Conservation (phyloP, 495 filamentous ascomycete genomes). For the Penicillium steckii region DNA sequence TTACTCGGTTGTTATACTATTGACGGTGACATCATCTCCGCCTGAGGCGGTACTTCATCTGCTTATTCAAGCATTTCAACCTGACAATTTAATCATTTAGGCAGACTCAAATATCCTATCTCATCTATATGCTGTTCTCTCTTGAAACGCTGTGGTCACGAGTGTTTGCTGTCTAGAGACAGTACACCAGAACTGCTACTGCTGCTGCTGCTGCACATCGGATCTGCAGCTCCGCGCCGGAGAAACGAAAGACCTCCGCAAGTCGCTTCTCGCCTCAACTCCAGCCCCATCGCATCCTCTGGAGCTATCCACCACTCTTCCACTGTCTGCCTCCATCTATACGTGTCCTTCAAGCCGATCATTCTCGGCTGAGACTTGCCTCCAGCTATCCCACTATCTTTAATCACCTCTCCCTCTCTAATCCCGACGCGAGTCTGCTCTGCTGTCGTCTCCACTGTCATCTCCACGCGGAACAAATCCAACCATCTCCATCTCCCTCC, state of each 20-base stretch:
- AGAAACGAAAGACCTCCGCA: conserved; percentile 31
- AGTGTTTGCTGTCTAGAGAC: no score
- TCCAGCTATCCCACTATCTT: not conserved
- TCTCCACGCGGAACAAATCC: no score
- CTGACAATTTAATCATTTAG: no score
- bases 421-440: conserved; percentile 5
- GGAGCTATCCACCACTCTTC: not conserved
- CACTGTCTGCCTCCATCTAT: no score
- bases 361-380: not conserved
- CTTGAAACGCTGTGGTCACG: no score
- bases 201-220: no score
- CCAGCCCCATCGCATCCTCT: not conserved
- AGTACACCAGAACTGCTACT: not conserved
- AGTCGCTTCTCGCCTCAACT: conserved; percentile 9
- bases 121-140: no score
- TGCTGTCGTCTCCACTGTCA: not conserved
- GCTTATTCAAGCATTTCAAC: no score
- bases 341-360: not conserved
- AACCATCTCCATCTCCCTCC: conserved; percentile 1
- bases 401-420: not conserved
- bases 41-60: no score
- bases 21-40: no score
- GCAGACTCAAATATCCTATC: no score
- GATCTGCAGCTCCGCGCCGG: conserved; percentile 13
- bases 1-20: no score